Conservation (phyloP, 148 eudicot genomes). For the Amaranthus hypochondriacus region DNA sequence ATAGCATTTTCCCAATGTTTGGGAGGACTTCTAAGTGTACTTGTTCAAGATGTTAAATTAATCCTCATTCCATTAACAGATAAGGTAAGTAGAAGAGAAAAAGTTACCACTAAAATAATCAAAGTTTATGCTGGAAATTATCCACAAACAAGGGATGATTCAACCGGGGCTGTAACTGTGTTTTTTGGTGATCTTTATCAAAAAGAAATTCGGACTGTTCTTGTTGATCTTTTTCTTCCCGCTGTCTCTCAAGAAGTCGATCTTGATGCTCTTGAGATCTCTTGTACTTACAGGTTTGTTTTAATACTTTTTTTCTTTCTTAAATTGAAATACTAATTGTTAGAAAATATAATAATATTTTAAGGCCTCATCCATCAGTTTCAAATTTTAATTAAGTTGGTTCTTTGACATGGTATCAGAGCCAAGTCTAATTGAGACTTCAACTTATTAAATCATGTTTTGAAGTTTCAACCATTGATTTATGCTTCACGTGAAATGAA, state of each 20-base stretch:
- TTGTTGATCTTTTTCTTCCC: conserved; percentile 19
- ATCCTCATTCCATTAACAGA: neutral
- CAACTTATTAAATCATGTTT: too few relatives aligned
- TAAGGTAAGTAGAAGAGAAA: neutral
- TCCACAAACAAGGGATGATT: neutral
- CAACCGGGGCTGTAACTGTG: conserved; percentile 14
- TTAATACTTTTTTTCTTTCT: neutral
- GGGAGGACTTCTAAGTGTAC: conserved; percentile 21
- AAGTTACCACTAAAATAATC: neutral
- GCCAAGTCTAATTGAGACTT: too few relatives aligned
- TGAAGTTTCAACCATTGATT: too few relatives aligned
- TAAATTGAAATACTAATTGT: too few relatives aligned
- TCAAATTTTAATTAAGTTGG: too few relatives aligned
- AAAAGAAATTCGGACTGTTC: conserved; percentile 21
- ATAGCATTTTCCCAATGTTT: conserved; percentile 20
- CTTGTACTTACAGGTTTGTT: conserved; percentile 12
- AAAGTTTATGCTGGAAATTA: conserved; percentile 16
- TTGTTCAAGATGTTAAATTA: conserved; percentile 10
- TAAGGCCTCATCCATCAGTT: too few relatives aligned
- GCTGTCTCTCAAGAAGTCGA: neutral
- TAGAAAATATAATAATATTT: too few relatives aligned
- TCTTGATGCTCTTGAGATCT: conserved; percentile 6
- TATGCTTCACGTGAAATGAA: too few relatives aligned
- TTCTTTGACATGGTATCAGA: too few relatives aligned
- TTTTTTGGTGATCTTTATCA: conserved; percentile 25